Base-by-base conservation (phyloP, 2,329 filamentous ascomycete genomes). In the Mycosphaerella arachidis region DNA sequence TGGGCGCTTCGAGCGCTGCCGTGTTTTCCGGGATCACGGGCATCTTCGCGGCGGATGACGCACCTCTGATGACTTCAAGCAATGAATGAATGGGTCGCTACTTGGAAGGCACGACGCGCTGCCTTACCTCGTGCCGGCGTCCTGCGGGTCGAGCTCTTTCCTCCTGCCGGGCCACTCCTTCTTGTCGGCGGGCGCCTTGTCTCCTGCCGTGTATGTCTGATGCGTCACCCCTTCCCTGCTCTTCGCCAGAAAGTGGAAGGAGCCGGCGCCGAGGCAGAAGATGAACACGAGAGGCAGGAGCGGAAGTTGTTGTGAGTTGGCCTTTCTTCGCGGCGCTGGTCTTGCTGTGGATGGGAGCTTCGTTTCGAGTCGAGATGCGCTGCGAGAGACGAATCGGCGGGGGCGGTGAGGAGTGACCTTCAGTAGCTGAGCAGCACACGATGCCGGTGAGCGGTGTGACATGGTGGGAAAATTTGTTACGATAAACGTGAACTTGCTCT, bases 221-320 rank as follows among this genome's bases (percentile, higher is more conserved):
- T 67, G 68, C 20, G 63, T 70, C 54, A 70, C 57, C 48, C 71
- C 69, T 59, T 69, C 63, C 48, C 79, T 71, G 62, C 76, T 71
- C 61, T 80, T 78, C 43, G 77, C 74, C 52, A 81, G 74, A 63
- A 73, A 73, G 67, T 77, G 77, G 72, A 81, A 81, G 56, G 77
- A 69, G 55, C 74, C 74, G 50, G 74, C 77, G 62, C 79, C 79
- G 35, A 74, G 63, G 57, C 67, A 73, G 70, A 81, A 79, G 69
- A 81, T 81, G 67, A 72, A 70, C 59, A 80, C 64, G 51, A 81
- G 75, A 27, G 79, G 78, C 68, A 75, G 63, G 74, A 79, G 55
- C 56, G 77, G 77, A 68, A 78, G 76, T 72, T 78, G 65, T 70
- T 62, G 55, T 27, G 59, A 58, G 53, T 66, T 61, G 55, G 62